Evolutionary conservation across 2,329 filamentous ascomycete species (phyloP), one percentile per base, ranked within the genome.

Genomic region (Nothopassalora personata): DNA sequence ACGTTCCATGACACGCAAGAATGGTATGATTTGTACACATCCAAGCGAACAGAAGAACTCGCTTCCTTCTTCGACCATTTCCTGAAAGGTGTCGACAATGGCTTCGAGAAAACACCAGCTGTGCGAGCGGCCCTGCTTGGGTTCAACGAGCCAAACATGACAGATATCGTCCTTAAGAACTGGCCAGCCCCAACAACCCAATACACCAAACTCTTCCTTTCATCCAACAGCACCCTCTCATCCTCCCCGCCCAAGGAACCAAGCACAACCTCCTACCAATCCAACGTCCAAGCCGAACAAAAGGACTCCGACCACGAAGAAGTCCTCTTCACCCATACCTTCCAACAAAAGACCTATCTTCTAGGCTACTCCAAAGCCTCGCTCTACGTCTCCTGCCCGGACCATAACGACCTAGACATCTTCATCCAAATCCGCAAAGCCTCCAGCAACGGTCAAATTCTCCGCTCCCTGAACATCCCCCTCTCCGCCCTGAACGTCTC

Each of bases 91-190:
- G 68, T 70, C 0, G 60, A 77, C 1, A 82, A 81, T 57, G 75
- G 65, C 8, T 81, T 77, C 77, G 76, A 79, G 57, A 76, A 79
- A 59, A 81, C 78, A 0, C 77, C 79, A 0, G 68, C 68, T 19
- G 74, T 81, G 1, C 72, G 79, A 8, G 75, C 72, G 67, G 66
- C 73, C 0, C 10, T 58, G 11, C 51, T 58, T 13, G 51, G 55
- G 1, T 58, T 33, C 28, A 51, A 49, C 13, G 23, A 39, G 7
- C 33, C 49, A 23, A 13, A 33, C 31, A 2, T 56, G 67, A 19
- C 30, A 7, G 36, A 54, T 52, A 9, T 56, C 3, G 47, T 48
- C 4, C 31, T 56, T n/a, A 48, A 58, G 4, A 48, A 59, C 43
- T 60, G 47, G 43, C 60, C 60, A n/a, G 7, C 53, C 13, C 61